Percentiles rank a stretch among this genome's conserved stretches.
These are phyloP conservation scores for Cystofilobasidium bisporidii DNA, from an alignment of 768 basidiomycete genomes.

Conservation along the genomic window DNA sequence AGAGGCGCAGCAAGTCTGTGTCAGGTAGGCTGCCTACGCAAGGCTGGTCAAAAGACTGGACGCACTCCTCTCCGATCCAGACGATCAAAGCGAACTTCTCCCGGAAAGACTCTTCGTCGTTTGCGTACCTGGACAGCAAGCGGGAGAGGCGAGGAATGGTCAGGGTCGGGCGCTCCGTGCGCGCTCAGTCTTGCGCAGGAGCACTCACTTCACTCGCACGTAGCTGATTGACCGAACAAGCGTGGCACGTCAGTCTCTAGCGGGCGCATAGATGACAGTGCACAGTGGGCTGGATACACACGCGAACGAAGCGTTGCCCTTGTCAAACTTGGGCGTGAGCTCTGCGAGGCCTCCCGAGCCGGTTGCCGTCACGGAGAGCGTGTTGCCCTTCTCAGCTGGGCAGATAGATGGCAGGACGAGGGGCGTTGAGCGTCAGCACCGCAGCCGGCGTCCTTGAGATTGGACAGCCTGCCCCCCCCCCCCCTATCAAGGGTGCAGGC, in stretches of 20 bases:
- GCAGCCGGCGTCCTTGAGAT: too few species aligned
- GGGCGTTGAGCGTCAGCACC: not conserved
- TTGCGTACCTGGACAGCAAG: conserved; percentile 35
- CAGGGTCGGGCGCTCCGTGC: too few species aligned
- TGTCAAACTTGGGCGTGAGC: conserved; percentile 47
- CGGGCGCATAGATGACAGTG: too few species aligned
- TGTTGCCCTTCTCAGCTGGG: conserved; percentile 47
- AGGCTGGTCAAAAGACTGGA: too few species aligned
- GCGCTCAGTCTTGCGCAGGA: too few species aligned
- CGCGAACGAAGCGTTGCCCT: conserved; percentile 58
- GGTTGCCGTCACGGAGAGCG: conserved; percentile 62
- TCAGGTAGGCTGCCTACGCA: too few species aligned
- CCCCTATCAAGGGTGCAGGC: too few species aligned
- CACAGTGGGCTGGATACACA: too few species aligned
- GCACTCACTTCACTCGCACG: conserved; percentile 61
- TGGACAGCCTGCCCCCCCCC: too few species aligned
- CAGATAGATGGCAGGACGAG: not conserved
- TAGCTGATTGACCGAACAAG: conserved; percentile 49
- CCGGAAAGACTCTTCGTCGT: conserved; percentile 44
- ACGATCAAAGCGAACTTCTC: conserved; percentile 54
- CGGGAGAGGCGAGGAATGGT: too few species aligned
- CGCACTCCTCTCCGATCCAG: conserved; percentile 38
- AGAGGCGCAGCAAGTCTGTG: too few species aligned
- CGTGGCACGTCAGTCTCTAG: too few species aligned
- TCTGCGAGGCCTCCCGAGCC: conserved; percentile 72